Conservation (phyloP, 768 basidiomycete species). For the Suillus occidentalis region DNA sequence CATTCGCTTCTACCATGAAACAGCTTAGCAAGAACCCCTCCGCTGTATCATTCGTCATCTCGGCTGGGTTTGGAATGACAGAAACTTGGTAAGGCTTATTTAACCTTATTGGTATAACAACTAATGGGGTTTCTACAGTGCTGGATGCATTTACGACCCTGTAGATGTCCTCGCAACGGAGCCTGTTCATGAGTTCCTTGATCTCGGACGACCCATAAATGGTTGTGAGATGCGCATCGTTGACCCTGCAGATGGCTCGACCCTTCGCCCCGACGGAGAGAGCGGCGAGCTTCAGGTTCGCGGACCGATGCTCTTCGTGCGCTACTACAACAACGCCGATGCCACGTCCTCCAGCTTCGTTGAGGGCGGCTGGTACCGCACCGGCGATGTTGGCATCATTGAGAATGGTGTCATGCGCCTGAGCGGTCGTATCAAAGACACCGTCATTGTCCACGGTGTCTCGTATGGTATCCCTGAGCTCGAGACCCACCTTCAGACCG, state of each 20-base stretch:
- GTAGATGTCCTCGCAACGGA: slow-evolving; percentile 20
- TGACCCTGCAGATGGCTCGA: slow-evolving; percentile 27
- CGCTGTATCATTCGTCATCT: slow-evolving; percentile 13
- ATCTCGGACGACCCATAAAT: slow-evolving; percentile 30
- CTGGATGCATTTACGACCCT: slow-evolving; percentile 42
- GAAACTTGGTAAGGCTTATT: slow-evolving; percentile 37
- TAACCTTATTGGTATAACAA: too few species aligned
- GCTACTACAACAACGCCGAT: slow-evolving; percentile 49
- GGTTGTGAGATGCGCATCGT: slow-evolving; percentile 40
- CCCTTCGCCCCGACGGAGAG: slow-evolving; percentile 29
- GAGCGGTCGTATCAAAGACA: slow-evolving; percentile 40
- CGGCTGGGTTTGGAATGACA: slow-evolving; percentile 42
- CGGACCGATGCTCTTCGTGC: slow-evolving; percentile 38
- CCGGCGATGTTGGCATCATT: slow-evolving; percentile 53
- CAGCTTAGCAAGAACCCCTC: slow-evolving; percentile 21
- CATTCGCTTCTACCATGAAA: slow-evolving; percentile 35
- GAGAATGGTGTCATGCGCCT: slow-evolving; percentile 34
- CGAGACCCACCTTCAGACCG: slow-evolving; percentile 37
- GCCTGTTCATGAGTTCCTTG: slow-evolving; percentile 36
- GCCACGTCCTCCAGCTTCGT: slow-evolving; percentile 50
- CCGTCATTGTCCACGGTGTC: slow-evolving; percentile 40
- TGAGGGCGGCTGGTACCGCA: slow-evolving; percentile 56
- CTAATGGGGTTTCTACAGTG: slow-evolving; percentile 14
- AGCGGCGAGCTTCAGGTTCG: slow-evolving; percentile 43
- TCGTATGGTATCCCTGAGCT: slow-evolving; percentile 37